A percentile compares a stretch with the other conserved stretches of the same genome.
These are phyloP conservation scores for Alternaria conjuncta DNA, from an alignment of 2,329 filamentous ascomycete species.

Conservation along the genomic window DNA sequence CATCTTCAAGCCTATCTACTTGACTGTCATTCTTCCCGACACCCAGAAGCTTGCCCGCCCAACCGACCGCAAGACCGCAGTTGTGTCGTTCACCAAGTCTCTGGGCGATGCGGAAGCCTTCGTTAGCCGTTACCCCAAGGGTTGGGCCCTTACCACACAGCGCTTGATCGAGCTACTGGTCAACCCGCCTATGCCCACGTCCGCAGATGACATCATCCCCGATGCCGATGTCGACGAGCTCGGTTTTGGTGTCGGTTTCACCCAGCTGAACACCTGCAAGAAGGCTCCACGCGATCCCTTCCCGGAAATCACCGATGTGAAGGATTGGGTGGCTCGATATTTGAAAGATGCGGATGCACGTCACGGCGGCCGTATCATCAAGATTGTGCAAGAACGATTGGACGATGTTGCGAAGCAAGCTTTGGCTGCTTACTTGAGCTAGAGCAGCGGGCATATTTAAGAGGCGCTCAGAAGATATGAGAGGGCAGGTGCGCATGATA, in stretches of 20 bases:
- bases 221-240: constrained; percentile 95
- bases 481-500: not conserved
- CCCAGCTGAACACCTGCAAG: constrained; percentile 88
- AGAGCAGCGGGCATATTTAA: not conserved
- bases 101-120: constrained; percentile 86
- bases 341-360: constrained; percentile 78
- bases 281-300: constrained; percentile 78
- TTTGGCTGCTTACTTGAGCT: constrained; percentile 42
- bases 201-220: constrained; percentile 74
- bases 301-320: constrained; percentile 80
- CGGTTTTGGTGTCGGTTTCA: constrained; percentile 93
- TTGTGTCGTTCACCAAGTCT: constrained; percentile 91
- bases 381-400: constrained; percentile 75
- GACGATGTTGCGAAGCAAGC: constrained; percentile 50
- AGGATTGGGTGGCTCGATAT: constrained; percentile 81
- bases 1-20: constrained; percentile 85
- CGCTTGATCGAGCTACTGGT: constrained; percentile 87
- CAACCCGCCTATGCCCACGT: constrained; percentile 77
- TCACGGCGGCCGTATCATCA: constrained; percentile 72
- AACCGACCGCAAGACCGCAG: constrained; percentile 89
- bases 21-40: constrained; percentile 82
- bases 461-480: not conserved
- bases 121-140: constrained; percentile 70
- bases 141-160: constrained; percentile 90
- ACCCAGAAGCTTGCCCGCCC: constrained; percentile 88